These are phyloP conservation scores for Penicillium frequentans DNA, from an alignment of 2,329 filamentous ascomycete species.

Conservation along the genomic window DNA sequence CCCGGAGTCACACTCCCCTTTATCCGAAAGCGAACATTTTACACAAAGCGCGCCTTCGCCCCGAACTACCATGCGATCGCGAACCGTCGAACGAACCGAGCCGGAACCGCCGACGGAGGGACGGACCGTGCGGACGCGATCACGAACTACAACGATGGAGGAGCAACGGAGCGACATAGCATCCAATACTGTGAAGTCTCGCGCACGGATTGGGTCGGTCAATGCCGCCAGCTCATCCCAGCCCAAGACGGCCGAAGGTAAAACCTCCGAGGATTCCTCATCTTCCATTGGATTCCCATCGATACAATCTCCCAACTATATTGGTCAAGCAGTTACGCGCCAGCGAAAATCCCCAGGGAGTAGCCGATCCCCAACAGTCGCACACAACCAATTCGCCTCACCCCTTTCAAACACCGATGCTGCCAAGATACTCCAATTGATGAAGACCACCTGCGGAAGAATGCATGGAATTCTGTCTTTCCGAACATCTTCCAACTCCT, in stretches of 20 bases:
- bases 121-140: conserved; percentile 38
- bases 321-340: conserved; percentile 33
- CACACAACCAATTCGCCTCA: conserved; percentile 33
- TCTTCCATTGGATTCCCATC: conserved; percentile 51
- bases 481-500: conserved; percentile 40
- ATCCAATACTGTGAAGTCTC: conserved; percentile 33
- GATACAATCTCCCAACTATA: conserved; percentile 43
- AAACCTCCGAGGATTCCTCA: conserved; percentile 39
- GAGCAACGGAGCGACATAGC: conserved; percentile 42
- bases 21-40: conserved; percentile 38
- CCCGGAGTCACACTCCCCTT: conserved; percentile 45
- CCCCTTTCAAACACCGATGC: conserved; percentile 46
- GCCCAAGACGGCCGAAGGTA: conserved; percentile 38
- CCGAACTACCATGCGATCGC: conserved; percentile 35
- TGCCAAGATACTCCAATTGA: conserved; percentile 50
- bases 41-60: conserved; percentile 37
- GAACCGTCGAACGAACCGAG: conserved; percentile 36
- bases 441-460: conserved; percentile 53
- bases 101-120: conserved; percentile 33
- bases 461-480: conserved; percentile 56
- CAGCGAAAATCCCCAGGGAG: conserved; percentile 37
- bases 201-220: conserved; percentile 42
- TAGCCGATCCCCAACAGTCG: conserved; percentile 25
- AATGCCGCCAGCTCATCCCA: conserved; percentile 35
- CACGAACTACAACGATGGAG: conserved; percentile 43